A percentile compares a stretch with the other conserved stretches of the same genome.
These are phyloP conservation scores for Kokia cookei DNA, from an alignment of 441 rosid species.

Conservation along the genomic window DNA sequence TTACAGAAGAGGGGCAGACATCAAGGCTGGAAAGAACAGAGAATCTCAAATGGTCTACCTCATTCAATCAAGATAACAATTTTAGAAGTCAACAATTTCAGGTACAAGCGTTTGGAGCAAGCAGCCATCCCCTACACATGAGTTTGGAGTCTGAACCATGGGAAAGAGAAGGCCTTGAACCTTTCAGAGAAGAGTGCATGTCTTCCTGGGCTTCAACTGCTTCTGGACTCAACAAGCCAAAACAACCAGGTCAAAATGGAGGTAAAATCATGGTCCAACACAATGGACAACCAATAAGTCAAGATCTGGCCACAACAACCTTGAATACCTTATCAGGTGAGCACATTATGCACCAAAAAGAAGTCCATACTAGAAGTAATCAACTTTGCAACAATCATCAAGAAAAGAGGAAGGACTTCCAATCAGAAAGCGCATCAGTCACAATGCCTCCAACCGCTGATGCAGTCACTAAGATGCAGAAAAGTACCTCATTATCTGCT, in stretches of 20 bases:
- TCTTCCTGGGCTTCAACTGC: slow-evolving; percentile 45
- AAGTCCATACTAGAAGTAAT: slow-evolving; percentile 13
- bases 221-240: slow-evolving; percentile 29
- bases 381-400: slow-evolving; percentile 24
- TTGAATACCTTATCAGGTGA: slow-evolving; percentile 20
- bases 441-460: slow-evolving; percentile 23
- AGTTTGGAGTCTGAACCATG: slow-evolving; percentile 24
- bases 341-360: slow-evolving; percentile 24
- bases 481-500: slow-evolving; percentile 21
- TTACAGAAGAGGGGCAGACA: slow-evolving; percentile 28
- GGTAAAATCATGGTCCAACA: slow-evolving; percentile 23
- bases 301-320: slow-evolving; percentile 18
- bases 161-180: slow-evolving; percentile 35
- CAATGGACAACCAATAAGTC: slow-evolving; percentile 15
- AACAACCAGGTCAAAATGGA: slow-evolving; percentile 21
- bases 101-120: slow-evolving; percentile 21
- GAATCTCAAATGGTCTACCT: slow-evolving; percentile 24
- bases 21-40: slow-evolving; percentile 21
- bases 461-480: slow-evolving; percentile 24
- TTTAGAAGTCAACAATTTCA: slow-evolving; percentile 20
- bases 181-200: slow-evolving; percentile 38
- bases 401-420: slow-evolving; percentile 28
- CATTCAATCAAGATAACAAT: slow-evolving; percentile 31
- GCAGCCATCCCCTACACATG: slow-evolving; percentile 22
- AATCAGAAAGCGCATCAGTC: slow-evolving; percentile 22